These are phyloP conservation scores for Phylloporus scabripes DNA, from an alignment of 768 basidiomycete genomes.

Conservation along the genomic window DNA sequence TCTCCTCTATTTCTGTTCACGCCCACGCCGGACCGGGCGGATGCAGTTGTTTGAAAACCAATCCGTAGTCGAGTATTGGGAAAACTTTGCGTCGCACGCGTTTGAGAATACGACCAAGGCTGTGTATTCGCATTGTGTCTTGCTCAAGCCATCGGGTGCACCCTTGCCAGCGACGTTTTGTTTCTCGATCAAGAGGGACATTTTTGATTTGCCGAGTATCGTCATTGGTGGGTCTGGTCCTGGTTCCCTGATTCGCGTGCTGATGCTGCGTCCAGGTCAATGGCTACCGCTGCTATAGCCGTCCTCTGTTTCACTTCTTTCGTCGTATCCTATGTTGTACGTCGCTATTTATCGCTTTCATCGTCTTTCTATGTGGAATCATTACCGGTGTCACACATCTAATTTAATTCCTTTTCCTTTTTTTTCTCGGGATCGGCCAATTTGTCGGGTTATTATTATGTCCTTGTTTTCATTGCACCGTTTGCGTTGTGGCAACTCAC, in stretches of 20 bases:
- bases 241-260: not conserved
- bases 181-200: conserved; percentile 89
- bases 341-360: conserved; percentile 9
- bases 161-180: conserved; percentile 92
- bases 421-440: not conserved
- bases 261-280: conserved; percentile 51
- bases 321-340: conserved; percentile 10
- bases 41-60: conserved; percentile 87
- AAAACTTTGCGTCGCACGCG: conserved; percentile 93
- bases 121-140: conserved; percentile 87
- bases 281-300: conserved; percentile 75
- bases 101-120: conserved; percentile 97
- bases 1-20: conserved; percentile 12
- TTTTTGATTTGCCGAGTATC: conserved; percentile 85
- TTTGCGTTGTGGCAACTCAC: not conserved
- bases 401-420: not conserved
- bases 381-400: not conserved
- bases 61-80: conserved; percentile 93
- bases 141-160: conserved; percentile 78
- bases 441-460: not conserved
- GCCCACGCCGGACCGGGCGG: not conserved
- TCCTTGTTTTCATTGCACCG: not conserved
- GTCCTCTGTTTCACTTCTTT: not conserved
- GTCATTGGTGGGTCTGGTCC: conserved; percentile 61
- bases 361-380: not conserved